These are phyloP conservation scores for Harrya chromipes DNA, from an alignment of 768 basidiomycete genomes.

Conservation along the genomic window DNA sequence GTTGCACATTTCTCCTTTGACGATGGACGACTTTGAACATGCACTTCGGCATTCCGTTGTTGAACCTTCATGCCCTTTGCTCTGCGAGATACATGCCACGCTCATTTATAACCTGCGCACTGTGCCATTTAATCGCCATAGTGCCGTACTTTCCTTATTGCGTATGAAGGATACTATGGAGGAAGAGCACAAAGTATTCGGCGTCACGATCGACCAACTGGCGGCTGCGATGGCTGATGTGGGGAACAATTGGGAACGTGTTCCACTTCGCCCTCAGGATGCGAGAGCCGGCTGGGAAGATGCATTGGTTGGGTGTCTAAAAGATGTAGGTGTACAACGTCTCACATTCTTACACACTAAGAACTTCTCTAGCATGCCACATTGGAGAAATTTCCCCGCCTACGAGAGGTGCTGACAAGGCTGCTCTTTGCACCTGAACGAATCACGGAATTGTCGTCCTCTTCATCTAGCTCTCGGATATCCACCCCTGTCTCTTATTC, in stretches of 20 bases:
- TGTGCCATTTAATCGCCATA: slow-evolving; percentile 71
- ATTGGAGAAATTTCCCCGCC: slow-evolving; percentile 62
- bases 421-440: slow-evolving; percentile 68
- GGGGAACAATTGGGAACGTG: slow-evolving; percentile 85
- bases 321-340: slow-evolving; percentile 65
- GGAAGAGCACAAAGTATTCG: slow-evolving; percentile 45
- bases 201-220: slow-evolving; percentile 61
- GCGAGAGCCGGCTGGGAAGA: slow-evolving; percentile 90
- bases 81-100: slow-evolving; percentile 85
- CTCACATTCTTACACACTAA: not conserved
- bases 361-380: slow-evolving; percentile 62
- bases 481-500: slow-evolving; percentile 44
- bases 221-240: slow-evolving; percentile 69
- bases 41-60: slow-evolving; percentile 72
- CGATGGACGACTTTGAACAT: slow-evolving; percentile 90
- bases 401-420: slow-evolving; percentile 68
- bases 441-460: slow-evolving; percentile 37
- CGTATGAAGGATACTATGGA: slow-evolving; percentile 37
- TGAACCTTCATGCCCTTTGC: slow-evolving; percentile 71
- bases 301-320: slow-evolving; percentile 81
- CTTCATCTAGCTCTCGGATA: slow-evolving; percentile 46
- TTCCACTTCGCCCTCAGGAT: slow-evolving; percentile 68
- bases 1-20: slow-evolving; percentile 81
- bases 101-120: slow-evolving; percentile 91
- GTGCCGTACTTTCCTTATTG: slow-evolving; percentile 66